Conservation (phyloP, 2,329 filamentous ascomycete species). For the Fusarium ambrosium region DNA sequence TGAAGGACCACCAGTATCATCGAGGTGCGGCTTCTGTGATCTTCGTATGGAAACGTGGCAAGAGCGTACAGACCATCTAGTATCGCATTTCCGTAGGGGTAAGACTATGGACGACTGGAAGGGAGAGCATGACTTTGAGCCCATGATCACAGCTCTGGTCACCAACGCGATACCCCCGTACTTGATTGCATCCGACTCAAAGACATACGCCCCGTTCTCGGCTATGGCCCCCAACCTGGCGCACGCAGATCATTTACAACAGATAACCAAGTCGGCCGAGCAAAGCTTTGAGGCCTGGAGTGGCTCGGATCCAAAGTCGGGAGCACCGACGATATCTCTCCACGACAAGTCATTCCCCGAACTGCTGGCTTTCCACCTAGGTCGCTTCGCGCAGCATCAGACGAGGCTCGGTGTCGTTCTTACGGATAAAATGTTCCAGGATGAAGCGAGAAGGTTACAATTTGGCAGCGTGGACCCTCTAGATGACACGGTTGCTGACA, state of each 20-base stretch:
- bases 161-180: constrained; percentile 33
- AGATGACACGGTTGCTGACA: neutral
- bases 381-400: constrained; percentile 34
- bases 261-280: constrained; percentile 14
- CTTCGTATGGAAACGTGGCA: constrained; percentile 40
- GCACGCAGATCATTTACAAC: constrained; percentile 30
- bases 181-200: neutral
- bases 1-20: constrained; percentile 30
- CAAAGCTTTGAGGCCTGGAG: neutral
- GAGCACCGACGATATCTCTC: neutral
- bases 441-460: neutral
- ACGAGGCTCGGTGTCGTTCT: constrained; percentile 30
- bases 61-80: constrained; percentile 43
- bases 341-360: constrained; percentile 5
- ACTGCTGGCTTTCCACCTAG: constrained; percentile 32
- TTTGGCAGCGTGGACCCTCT: neutral
- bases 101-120: constrained; percentile 45
- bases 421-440: constrained; percentile 44
- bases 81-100: constrained; percentile 41
- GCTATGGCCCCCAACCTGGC: constrained; percentile 32
- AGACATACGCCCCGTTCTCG: constrained; percentile 41
- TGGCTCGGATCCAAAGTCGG: neutral
- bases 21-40: constrained; percentile 48
- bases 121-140: constrained; percentile 42
- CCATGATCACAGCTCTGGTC: constrained; percentile 32